A percentile compares a stretch with the other conserved stretches of the same genome.
phyloP scores from a whole-genome alignment of 805 yeast genomes.

The Yarrowia hollandica region DNA sequence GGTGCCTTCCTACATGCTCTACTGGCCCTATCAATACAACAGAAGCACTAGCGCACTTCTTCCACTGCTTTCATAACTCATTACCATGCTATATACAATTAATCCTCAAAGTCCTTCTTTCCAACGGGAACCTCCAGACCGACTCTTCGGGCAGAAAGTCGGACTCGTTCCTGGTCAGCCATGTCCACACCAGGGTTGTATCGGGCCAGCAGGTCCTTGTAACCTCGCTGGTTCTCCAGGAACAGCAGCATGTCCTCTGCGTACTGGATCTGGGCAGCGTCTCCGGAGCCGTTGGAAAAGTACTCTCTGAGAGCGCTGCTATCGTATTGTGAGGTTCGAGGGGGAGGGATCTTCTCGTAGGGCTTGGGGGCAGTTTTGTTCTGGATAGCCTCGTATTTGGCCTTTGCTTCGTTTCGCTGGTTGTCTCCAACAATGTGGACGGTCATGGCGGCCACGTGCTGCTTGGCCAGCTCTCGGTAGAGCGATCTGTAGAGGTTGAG shows the following conservation, averaged over 20 bases:
- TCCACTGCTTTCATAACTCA: background rate
- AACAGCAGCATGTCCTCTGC: conserved; percentile 62
- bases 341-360: conserved; percentile 6
- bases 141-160: conserved; percentile 82
- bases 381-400: conserved; percentile 26
- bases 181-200: conserved; percentile 82
- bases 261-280: conserved; percentile 41
- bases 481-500: conserved; percentile 34
- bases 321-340: conserved; percentile 31
- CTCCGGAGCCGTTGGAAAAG: conserved; percentile 30
- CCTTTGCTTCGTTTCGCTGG: conserved; percentile 27
- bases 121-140: conserved; percentile 69
- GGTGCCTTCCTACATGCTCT: too few relatives aligned
- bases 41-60: too few relatives aligned
- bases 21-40: too few relatives aligned
- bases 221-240: conserved; percentile 70
- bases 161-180: conserved; percentile 75
- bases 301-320: conserved; percentile 32
- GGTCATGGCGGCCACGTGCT: conserved; percentile 33
- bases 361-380: conserved; percentile 22
- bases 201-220: conserved; percentile 74
- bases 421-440: conserved; percentile 32
- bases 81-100: conserved; percentile 24
- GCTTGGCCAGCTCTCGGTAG: conserved; percentile 37
- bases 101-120: conserved; percentile 25